Base-by-base conservation (phyloP, 2,329 filamentous ascomycete species). In the Monosporascus sp. region DNA sequence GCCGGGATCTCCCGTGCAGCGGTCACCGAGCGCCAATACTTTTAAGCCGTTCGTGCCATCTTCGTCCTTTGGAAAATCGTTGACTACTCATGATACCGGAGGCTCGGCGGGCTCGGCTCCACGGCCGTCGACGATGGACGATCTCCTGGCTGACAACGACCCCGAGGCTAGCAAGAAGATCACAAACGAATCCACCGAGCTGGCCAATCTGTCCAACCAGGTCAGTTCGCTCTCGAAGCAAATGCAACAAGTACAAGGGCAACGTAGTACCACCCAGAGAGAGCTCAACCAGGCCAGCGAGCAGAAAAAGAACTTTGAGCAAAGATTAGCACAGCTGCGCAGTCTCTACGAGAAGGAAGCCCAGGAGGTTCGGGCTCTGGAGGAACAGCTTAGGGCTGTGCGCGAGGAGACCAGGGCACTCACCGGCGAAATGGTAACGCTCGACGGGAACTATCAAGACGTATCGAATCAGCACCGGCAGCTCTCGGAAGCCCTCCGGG, bases 201-300 rank as follows among this genome's bases (percentile, higher is more conserved):
- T 99, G 54, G 94, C 92, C 50, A 97, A 99, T 67, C 79, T 99
- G 62, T 97, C 93, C 1, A 97, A 96, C 69, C 94, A 97, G 70
- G 91, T 99, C 59, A 87, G 91, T 35, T 93, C 89, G 2, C 74
- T 99, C 52, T 88, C 92, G 0, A 95, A 87, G 66, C 91, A 99
- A 73, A 96, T 96, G 85, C 91, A 96, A 67, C 91, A 93, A 61
- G 88, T 96, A 2, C 91, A 96, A 68, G 84, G 80, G 37, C 93
- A 96, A 72, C 87, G 91, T 58, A 81, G 77, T 5, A 82, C 84
- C 2, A 88, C 88, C 0, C 91, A 97, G 70, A 87, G 87, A 59
- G 90, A 96, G 55, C 74, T 97, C 50, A 88, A 81, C 56, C 89
- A 92, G 65, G 86, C 89, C 35, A 89, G 81, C 50, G 84, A 86